Percentiles rank a stretch among this genome's conserved stretches.
These are phyloP conservation scores for Populus simonii DNA, from an alignment of 345 rosid species.

Conservation along the genomic window DNA sequence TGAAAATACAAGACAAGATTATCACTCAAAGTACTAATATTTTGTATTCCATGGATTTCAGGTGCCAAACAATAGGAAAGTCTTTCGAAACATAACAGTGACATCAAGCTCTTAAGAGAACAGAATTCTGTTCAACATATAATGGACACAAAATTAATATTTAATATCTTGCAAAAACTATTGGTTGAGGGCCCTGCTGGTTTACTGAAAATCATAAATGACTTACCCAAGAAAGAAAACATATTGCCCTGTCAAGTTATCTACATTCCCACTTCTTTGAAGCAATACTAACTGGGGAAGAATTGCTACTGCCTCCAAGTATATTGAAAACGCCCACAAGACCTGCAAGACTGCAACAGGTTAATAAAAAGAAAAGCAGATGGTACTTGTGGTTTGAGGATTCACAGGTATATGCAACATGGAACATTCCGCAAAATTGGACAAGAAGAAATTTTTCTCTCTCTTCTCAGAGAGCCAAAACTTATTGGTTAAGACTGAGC, in stretches of 20 bases:
- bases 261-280: slow-evolving; percentile 92
- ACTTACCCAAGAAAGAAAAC: slow-evolving; percentile 91
- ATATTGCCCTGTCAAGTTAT: slow-evolving; percentile 93
- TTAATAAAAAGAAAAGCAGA: background rate
- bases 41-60: background rate
- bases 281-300: slow-evolving; percentile 89
- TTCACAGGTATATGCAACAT: background rate
- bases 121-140: background rate
- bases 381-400: background rate
- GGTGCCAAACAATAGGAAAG: background rate
- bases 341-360: slow-evolving; percentile 36
- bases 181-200: background rate
- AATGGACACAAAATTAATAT: background rate
- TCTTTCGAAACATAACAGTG: background rate
- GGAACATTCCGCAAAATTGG: background rate
- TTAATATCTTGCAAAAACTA: background rate
- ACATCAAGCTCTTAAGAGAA: background rate
- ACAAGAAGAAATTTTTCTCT: background rate
- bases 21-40: background rate
- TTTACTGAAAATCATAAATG: background rate
- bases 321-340: slow-evolving; percentile 87
- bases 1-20: background rate
- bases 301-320: slow-evolving; percentile 95
- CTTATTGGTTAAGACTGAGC: no score
- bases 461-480: no score